Base-by-base conservation (phyloP, 805 yeast species). In the Lachancea nothofagi region DNA sequence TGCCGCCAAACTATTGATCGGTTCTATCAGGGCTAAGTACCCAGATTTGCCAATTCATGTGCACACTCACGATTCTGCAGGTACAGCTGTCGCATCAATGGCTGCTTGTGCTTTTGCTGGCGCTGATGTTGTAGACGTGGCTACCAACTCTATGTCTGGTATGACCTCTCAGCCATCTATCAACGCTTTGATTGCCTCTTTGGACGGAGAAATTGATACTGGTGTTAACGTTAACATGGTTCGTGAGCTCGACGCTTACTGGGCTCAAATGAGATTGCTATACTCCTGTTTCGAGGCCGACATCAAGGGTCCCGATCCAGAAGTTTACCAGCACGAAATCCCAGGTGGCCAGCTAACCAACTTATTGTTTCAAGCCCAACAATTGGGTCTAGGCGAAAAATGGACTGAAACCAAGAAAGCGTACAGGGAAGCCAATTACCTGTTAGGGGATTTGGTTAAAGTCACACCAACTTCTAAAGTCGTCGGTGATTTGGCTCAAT, bases 341-440 rank as follows among this genome's bases (percentile, higher is more conserved):
- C 99, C 99, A 43, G 99, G 99, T 73, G 99, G 99, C 50, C 99
- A 93, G 71, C 79, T 93, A 67, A 93, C 99, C 48, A 93, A 93
- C 74, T 73, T 93, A 69, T 69, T 94, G 54, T 93, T 93, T 94
- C 99, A 93, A 73, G 98, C 99, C 44, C 96, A 87, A 69, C 97
- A 94, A 70, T 87, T 93, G 58, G 99, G 99, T 45, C 75, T 93
- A 49, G 99, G 98, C 53, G 83, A 84, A 54, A 88, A 85, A 71
- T 93, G 99, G 99, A 74, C 76, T 48, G 94, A 86, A 69, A 93
- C 99, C 37, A 93, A 93, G 75, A 82, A 77, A 62, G 93, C 96
- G 20, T 93, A 93, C 69, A 82, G 81, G 64, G 82, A 80, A 52
- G 98, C 98, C 43, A 93, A 93, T 70, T 67, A 74, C 55, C 73